Base-by-base conservation (phyloP, 331 rosid species). In the Saraca asoca region DNA sequence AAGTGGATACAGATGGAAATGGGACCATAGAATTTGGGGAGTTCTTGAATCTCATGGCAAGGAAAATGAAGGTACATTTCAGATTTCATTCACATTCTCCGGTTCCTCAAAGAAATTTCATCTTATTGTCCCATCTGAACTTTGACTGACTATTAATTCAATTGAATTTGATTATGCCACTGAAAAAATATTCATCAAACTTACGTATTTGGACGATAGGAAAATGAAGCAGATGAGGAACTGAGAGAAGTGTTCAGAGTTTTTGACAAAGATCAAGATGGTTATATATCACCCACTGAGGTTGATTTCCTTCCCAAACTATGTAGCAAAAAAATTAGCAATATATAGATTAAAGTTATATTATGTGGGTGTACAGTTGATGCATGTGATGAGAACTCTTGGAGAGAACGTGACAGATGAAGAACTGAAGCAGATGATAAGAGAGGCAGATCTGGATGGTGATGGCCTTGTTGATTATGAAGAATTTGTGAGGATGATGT, bases 381-480 rank as follows among this genome's bases (percentile, higher is more conserved):
- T 76, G 67, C 71, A 44, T 11, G 93, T 70, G n/a, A 86, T 89
- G 93, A 72, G 74, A 45, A 82, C 69, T 7, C 70, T 80, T 5
- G 88, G 83, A 45, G 88, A 80, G 62, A 85, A 57, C 69, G 51
- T 83, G 51, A 81, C 87, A 9, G 89, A 85, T 2, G 96, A 83
- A 64, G 96, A 90, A 72, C 51, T 80, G 16, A 86, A 71, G 62
- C 85, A 79, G 57, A 90, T 90, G 96, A 73, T 90, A 5, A 85
- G 59, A 78, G 83, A 68, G 4, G 96, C 96, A 46, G 96, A 90
- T 79, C 59, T 83, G 70, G 84, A 87, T 46, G 91, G 96, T 19
- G 95, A 90, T 50, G 95, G 91, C 13, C 74, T 83, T 0, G 46
- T 87, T 66, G 86, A 83, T 63, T 90, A 70, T 60, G 77, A 83